Conservation (phyloP, 371 early-diverging fungal genomes). For the Mortierella sp. region DNA sequence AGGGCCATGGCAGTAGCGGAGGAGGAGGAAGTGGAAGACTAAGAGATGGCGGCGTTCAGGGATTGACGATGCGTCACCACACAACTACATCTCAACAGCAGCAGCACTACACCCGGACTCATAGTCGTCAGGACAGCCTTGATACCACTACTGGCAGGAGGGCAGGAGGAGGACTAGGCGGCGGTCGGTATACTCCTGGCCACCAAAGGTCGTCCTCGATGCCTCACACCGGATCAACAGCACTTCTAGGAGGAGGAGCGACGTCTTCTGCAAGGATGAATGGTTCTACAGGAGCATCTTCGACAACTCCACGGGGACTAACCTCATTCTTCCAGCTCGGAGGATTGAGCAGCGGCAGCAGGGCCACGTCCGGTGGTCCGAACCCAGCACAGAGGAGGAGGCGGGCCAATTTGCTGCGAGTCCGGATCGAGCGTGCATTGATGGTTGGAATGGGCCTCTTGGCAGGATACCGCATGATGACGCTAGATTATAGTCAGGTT, state of each 20-base stretch:
- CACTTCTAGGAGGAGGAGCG: background rate
- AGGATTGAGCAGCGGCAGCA: background rate
- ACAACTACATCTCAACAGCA: background rate
- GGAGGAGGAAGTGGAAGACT: background rate
- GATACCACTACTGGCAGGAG: background rate
- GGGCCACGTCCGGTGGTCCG: background rate
- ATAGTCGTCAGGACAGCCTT: constrained; percentile 5
- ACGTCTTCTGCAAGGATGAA: background rate
- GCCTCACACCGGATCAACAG: background rate
- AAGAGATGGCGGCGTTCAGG: constrained; percentile 6
- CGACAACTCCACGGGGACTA: background rate
- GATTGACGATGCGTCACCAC: constrained; percentile 11
- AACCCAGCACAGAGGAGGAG: constrained; percentile 39
- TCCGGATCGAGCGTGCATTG: constrained; percentile 53
- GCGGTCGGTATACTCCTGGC: background rate
- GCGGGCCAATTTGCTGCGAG: constrained; percentile 43
- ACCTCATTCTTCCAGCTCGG: background rate
- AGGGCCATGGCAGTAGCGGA: background rate
- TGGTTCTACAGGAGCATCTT: background rate
- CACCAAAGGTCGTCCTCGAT: constrained; percentile 2
- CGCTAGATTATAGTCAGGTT: constrained; percentile 32
- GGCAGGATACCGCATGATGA: constrained; percentile 56
- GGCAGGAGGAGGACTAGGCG: background rate
- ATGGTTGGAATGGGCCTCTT: constrained; percentile 54
- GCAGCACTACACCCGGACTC: background rate